Conservation (phyloP, 805 yeast species). For the Metschnikowia santaceciliae region DNA sequence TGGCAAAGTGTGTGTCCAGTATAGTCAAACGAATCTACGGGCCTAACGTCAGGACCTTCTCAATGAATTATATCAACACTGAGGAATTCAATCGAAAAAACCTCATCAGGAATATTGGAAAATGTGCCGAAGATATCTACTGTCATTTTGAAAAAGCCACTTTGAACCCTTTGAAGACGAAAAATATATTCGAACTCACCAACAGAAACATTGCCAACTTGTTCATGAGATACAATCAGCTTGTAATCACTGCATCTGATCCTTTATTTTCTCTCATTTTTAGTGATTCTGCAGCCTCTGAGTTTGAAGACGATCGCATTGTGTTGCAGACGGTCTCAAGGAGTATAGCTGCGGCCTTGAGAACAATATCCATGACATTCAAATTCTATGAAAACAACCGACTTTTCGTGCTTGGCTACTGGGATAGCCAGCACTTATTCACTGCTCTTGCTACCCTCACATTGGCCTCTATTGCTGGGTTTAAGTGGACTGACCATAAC, state of each 20-base stretch:
- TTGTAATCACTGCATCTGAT: constrained; percentile 28
- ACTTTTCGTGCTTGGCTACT: constrained; percentile 33
- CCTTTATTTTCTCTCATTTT: constrained; percentile 34
- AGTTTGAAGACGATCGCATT: constrained; percentile 21
- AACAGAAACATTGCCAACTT: constrained; percentile 32
- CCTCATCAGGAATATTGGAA: constrained; percentile 29
- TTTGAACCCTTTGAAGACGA: constrained; percentile 21
- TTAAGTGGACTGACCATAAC: constrained; percentile 5
- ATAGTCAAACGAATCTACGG: constrained; percentile 36
- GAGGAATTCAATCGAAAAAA: constrained; percentile 35
- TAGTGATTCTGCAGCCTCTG: constrained; percentile 18
- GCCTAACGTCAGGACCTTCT: constrained; percentile 37
- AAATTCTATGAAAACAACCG: constrained; percentile 27
- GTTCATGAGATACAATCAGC: constrained; percentile 33
- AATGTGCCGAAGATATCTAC: constrained; percentile 27
- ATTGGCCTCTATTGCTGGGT: constrained; percentile 20
- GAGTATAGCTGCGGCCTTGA: constrained; percentile 27
- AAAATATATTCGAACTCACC: constrained; percentile 18
- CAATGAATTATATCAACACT: constrained; percentile 39
- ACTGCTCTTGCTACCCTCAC: constrained; percentile 29
- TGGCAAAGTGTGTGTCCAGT: constrained; percentile 36
- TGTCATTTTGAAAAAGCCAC: constrained; percentile 30
- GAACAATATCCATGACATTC: constrained; percentile 28
- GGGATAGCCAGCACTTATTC: constrained; percentile 39
- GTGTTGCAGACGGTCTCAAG: constrained; percentile 27